phyloP scores from a whole-genome alignment of 208 protist species.

The Trypanosoma conorhini region DNA sequence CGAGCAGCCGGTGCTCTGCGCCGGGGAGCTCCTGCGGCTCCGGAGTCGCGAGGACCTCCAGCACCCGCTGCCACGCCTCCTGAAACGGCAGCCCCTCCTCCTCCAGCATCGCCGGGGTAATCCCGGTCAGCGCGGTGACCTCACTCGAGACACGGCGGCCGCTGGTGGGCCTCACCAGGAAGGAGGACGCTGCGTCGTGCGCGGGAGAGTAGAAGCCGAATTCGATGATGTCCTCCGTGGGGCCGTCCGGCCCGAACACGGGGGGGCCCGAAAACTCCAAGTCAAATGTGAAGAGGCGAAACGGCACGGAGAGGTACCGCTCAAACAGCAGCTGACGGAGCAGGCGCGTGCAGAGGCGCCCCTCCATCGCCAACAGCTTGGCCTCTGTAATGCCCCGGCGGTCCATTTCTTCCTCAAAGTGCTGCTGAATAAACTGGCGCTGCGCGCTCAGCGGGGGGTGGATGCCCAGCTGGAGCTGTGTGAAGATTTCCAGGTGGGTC shows the following conservation, averaged over 20 bases:
- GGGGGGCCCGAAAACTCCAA: slow-evolving; percentile 90
- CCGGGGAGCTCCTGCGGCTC: slow-evolving; percentile 70
- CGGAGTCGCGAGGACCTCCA: slow-evolving; percentile 65
- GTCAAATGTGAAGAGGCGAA: slow-evolving; percentile 88
- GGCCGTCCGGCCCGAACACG: slow-evolving; percentile 81
- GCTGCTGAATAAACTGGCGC: slow-evolving; percentile 78
- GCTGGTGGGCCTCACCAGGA: slow-evolving; percentile 61
- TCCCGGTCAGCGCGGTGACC: slow-evolving; percentile 74
- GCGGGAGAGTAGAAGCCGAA: slow-evolving; percentile 82
- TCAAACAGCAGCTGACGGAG: slow-evolving; percentile 72
- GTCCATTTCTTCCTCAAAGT: slow-evolving; percentile 72
- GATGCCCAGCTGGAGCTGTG: slow-evolving; percentile 85
- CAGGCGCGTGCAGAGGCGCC: slow-evolving; percentile 58
- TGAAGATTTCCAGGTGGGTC: slow-evolving; percentile 74
- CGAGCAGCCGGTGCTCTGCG: slow-evolving; percentile 60
- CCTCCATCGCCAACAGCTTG: slow-evolving; percentile 84
- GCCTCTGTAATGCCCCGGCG: slow-evolving; percentile 70
- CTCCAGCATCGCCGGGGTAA: slow-evolving; percentile 74
- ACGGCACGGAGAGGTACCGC: slow-evolving; percentile 86
- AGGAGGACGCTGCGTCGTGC: slow-evolving; percentile 70
- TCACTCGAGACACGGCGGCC: slow-evolving; percentile 54
- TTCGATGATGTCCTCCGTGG: slow-evolving; percentile 90
- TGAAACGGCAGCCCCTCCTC: slow-evolving; percentile 73
- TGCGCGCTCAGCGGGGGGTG: slow-evolving; percentile 60
- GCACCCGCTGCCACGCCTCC: slow-evolving; percentile 72